These are phyloP conservation scores for Zangia roseola DNA, from an alignment of 768 basidiomycete genomes.

Conservation along the genomic window DNA sequence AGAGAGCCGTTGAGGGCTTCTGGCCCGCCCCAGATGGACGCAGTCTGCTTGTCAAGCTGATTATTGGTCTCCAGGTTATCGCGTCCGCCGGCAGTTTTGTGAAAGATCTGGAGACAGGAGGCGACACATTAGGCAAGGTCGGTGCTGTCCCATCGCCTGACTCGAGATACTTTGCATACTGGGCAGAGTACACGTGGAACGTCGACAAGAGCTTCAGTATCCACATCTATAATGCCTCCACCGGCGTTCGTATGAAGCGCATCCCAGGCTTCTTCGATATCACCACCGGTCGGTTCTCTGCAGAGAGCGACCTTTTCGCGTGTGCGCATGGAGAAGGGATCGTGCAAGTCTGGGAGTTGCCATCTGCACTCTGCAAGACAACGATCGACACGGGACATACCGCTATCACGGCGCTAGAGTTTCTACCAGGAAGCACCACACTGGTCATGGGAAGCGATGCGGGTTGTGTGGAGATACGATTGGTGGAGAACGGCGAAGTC, in stretches of 20 bases:
- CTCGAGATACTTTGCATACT: constrained; percentile 19
- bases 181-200: constrained; percentile 19
- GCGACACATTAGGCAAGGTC: neutral
- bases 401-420: constrained; percentile 11
- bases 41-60: constrained; percentile 9
- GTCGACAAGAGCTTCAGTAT: constrained; percentile 14
- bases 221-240: constrained; percentile 14
- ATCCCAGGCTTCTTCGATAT: constrained; percentile 15
- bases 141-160: constrained; percentile 13
- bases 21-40: constrained; percentile 13
- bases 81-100: neutral
- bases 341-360: constrained; percentile 18
- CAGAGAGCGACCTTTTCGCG: constrained; percentile 9
- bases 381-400: constrained; percentile 12
- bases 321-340: constrained; percentile 18
- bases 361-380: constrained; percentile 6
- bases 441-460: constrained; percentile 10
- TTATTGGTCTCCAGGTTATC: constrained; percentile 8
- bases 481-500: constrained; percentile 11
- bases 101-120: constrained; percentile 13
- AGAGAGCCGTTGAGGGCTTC: neutral
- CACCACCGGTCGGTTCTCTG: constrained; percentile 12
- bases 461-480: constrained; percentile 14
- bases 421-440: constrained; percentile 8
- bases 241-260: constrained; percentile 15